Evolutionary conservation across 164 flowering plant species (phyloP), one percentile per base, ranked within the genome.

Genomic region (Aristolochia contorta): DNA sequence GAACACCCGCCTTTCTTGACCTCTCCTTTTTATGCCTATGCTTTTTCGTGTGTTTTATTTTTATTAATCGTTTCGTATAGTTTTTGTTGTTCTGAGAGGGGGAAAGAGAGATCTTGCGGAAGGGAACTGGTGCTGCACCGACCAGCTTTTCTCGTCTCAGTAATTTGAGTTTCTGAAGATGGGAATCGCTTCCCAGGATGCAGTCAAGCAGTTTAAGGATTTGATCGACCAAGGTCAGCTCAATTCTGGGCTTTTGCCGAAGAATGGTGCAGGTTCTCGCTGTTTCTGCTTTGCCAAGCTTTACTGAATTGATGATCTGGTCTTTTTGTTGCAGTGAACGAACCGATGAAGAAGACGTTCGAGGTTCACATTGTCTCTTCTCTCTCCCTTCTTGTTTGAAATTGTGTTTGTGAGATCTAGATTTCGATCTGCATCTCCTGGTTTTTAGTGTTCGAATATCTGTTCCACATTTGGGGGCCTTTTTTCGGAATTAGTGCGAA

Each of bases 171-270:
- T 18, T 53, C 27, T 10, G 47, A 58, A 65, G 71, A 84, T 84
- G 90, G 84, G 74, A 56, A 66, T 63, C 61, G 77, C 54, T 56
- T 64, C 79, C 12, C 66, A 72, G 24, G 87, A 82, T 66, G 83
- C 82, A 25, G 61, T 86, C 72, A 57, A 63, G 66, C 80, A 82
- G 65, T 71, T 86, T 24, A 69, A 73, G 47, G 75, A 73, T 25
- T 59, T 80, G 14, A 74, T 84, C 62, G 85, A 84, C 68, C 71
- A 70, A 78, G 74, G 94, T 81, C 19, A 64, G 68, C 48, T 47
- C 32, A 25, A 19, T 60, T 55, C 57, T 43, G 13, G 18, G 21
- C 2, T 30, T 58, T 55, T 21, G 43, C 18, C 45, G 59, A 12
- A 3, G 57, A 23, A 16, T 3, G 23, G n/a, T 64, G 47, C 32